Conservation (phyloP, 352 stramenopile genomes). For the Phytophthora quininea region DNA sequence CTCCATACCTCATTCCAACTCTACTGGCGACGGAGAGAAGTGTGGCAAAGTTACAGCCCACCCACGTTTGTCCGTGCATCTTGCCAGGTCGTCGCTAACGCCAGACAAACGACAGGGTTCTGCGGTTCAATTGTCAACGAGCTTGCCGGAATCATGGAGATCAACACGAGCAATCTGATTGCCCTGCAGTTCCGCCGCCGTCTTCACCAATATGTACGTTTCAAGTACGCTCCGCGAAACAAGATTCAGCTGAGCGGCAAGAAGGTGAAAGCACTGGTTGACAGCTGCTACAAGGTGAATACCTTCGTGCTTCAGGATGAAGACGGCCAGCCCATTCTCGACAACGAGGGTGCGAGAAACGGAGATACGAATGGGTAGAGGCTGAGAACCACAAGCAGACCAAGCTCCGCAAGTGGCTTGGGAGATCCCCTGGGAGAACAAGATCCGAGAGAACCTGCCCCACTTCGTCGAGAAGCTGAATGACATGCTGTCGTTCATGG, state of each 20-base stretch:
- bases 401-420: constrained; percentile 11
- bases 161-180: constrained; percentile 6
- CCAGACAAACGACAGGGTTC: neutral
- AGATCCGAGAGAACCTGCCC: neutral
- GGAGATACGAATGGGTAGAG: neutral
- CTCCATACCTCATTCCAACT: too few species aligned
- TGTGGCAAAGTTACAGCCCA: neutral
- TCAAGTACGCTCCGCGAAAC: neutral
- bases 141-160: neutral
- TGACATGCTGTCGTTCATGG: constrained; percentile 5
- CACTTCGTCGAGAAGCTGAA: constrained; percentile 16
- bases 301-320: neutral
- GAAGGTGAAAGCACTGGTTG: neutral
- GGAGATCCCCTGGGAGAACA: constrained; percentile 5
- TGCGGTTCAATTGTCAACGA: neutral
- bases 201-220: constrained; percentile 8
- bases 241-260: neutral
- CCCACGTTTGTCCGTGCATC: neutral
- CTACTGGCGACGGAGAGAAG: too few species aligned
- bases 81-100: too few species aligned
- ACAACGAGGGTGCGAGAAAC: neutral
- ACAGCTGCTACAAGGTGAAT: constrained; percentile 8
- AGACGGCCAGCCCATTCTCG: neutral
- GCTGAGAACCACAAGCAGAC: neutral
- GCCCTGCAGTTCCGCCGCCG: constrained; percentile 15